phyloP scores from a whole-genome alignment of 2,329 filamentous ascomycete species.

The Hymenoscyphus scutula region DNA sequence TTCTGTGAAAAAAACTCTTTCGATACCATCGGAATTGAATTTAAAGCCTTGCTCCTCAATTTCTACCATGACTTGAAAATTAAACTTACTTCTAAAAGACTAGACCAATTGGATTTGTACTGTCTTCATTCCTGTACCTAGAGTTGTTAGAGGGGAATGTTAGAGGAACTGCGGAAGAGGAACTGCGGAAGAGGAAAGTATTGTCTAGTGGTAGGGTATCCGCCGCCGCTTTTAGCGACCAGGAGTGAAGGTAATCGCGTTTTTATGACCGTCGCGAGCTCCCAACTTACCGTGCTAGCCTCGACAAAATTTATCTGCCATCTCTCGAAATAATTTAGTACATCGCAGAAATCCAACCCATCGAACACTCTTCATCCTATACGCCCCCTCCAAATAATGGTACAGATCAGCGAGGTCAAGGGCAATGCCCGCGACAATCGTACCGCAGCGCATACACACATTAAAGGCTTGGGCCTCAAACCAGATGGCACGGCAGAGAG shows the following conservation, averaged over 20 bases:
- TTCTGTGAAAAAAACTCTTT: not conserved
- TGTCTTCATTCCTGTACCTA: too few relatives aligned
- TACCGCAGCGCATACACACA: slow-evolving; percentile 95
- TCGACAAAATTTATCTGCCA: not conserved
- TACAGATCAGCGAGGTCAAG: slow-evolving; percentile 92
- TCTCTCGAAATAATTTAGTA: slow-evolving; percentile 2
- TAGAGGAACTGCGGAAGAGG: too few relatives aligned
- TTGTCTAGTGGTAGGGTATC: too few relatives aligned
- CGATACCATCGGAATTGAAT: too few relatives aligned
- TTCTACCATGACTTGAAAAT: too few relatives aligned
- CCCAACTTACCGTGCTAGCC: not conserved
- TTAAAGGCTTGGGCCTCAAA: slow-evolving; percentile 88
- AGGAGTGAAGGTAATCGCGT: too few relatives aligned
- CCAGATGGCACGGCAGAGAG: slow-evolving; percentile 81
- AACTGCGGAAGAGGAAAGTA: too few relatives aligned
- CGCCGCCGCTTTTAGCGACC: too few relatives aligned
- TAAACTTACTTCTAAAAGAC: too few relatives aligned
- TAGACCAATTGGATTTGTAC: too few relatives aligned
- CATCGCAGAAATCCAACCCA: not conserved
- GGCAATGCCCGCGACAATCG: slow-evolving; percentile 92
- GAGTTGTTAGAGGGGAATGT: too few relatives aligned
- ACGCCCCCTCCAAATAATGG: slow-evolving; percentile 54
- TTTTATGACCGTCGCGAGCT: not conserved
- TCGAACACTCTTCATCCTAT: not conserved
- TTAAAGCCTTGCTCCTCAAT: not conserved